phyloP scores from a whole-genome alignment of 352 stramenopile genomes.

The Globisporangium abappressorium region DNA sequence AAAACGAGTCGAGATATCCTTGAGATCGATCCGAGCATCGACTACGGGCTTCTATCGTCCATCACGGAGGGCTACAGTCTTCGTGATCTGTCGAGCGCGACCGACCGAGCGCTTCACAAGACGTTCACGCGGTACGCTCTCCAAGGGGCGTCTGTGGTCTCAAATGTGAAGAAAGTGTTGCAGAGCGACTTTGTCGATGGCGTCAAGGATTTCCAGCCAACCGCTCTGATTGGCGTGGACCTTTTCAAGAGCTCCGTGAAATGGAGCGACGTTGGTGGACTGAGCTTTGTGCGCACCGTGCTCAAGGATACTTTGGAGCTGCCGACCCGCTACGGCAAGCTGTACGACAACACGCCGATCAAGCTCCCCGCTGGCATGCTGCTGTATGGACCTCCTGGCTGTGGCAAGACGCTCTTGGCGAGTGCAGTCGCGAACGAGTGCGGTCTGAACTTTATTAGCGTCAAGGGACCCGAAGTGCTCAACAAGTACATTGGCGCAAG shows the following conservation, averaged over 20 bases:
- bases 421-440: conserved; percentile 86
- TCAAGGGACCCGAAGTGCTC: conserved; percentile 88
- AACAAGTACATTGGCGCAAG: conserved; percentile 92
- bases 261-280: conserved; percentile 86
- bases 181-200: conserved; percentile 75
- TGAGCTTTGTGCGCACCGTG: conserved; percentile 74
- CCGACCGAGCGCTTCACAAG: conserved; percentile 65
- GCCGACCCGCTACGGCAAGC: conserved; percentile 69
- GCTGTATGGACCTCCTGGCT: conserved; percentile 89
- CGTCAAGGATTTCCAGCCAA: conserved; percentile 77
- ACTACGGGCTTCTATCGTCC: conserved; percentile 57
- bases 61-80: conserved; percentile 79
- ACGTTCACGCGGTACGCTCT: conserved; percentile 44
- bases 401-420: conserved; percentile 88
- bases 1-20: conserved; percentile 10
- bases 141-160: background rate
- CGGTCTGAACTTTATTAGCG: conserved; percentile 88
- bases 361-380: conserved; percentile 85
- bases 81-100: conserved; percentile 71
- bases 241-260: conserved; percentile 85
- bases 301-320: conserved; percentile 90
- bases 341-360: conserved; percentile 82
- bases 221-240: conserved; percentile 74
- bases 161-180: conserved; percentile 24
- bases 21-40: conserved; percentile 49